phyloP scores from a whole-genome alignment of 768 basidiomycete species.

The Jaapia argillacea region DNA sequence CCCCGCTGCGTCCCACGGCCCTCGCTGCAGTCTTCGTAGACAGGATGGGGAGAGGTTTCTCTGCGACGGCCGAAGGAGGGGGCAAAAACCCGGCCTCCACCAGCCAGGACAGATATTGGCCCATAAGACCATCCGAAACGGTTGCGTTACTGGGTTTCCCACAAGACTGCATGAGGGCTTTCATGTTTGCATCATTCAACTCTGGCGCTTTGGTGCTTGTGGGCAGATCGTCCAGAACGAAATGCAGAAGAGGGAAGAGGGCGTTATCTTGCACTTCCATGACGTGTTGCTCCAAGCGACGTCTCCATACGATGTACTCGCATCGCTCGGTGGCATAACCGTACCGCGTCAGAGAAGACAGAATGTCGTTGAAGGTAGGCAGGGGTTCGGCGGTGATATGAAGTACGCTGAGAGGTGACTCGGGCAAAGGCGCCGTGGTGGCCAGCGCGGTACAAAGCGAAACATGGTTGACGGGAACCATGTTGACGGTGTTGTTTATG shows the following conservation, averaged over 20 bases:
- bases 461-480: constrained; percentile 97
- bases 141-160: constrained; percentile 33
- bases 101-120: constrained; percentile 88
- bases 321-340: constrained; percentile 72
- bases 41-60: constrained; percentile 41
- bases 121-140: constrained; percentile 71
- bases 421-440: constrained; percentile 44
- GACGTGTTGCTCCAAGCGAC: constrained; percentile 89
- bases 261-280: constrained; percentile 94
- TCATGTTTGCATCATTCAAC: constrained; percentile 80
- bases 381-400: constrained; percentile 83
- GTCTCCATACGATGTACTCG: constrained; percentile 90
- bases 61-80: constrained; percentile 30
- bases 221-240: constrained; percentile 94
- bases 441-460: constrained; percentile 74
- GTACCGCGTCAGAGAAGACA: constrained; percentile 62
- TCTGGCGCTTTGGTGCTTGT: constrained; percentile 93
- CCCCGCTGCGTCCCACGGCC: constrained; percentile 63
- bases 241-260: constrained; percentile 92
- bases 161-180: constrained; percentile 42
- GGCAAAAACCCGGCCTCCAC: constrained; percentile 77
- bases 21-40: constrained; percentile 29
- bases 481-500: constrained; percentile 97
- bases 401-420: constrained; percentile 41
- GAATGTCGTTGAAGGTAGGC: constrained; percentile 82